Evolutionary conservation across 1,284 basidiomycete species (phyloP).

Genomic region (Jaminaea rosea): DNA sequence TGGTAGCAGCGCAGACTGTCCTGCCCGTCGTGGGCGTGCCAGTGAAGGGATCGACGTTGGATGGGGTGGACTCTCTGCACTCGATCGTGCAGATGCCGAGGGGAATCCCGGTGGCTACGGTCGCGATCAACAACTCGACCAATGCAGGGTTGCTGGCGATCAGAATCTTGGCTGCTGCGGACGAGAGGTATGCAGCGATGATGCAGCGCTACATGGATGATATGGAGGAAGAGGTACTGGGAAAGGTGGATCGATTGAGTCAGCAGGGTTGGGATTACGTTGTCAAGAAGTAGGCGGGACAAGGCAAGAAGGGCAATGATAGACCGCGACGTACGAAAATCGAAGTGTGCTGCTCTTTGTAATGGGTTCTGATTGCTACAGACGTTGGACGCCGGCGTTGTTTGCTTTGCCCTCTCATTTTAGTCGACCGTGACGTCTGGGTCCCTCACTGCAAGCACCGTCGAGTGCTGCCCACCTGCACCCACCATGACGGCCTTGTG

Average conservation of each 20-base stretch:
- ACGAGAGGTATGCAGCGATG: constrained; percentile 59
- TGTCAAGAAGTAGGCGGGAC: constrained; percentile 27
- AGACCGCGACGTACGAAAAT: no score
- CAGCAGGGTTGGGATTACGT: constrained; percentile 70
- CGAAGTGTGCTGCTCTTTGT: no score
- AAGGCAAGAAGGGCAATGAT: no score
- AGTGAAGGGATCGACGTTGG: constrained; percentile 84
- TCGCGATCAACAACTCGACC: constrained; percentile 90
- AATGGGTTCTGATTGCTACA: no score
- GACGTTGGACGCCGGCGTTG: no score
- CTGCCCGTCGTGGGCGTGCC: constrained; percentile 94
- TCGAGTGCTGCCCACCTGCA: constrained; percentile 52
- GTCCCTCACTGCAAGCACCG: constrained; percentile 45
- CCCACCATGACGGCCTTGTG: constrained; percentile 49
- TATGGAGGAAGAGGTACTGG: constrained; percentile 73
- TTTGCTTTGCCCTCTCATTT: no score
- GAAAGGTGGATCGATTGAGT: constrained; percentile 69
- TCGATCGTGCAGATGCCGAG: constrained; percentile 99
- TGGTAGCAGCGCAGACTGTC: constrained; percentile 89
- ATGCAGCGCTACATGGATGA: constrained; percentile 69
- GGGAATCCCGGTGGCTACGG: constrained; percentile 91
- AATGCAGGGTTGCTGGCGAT: constrained; percentile 89
- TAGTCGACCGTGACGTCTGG: no score
- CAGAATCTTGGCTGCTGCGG: constrained; percentile 67
- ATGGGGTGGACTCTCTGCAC: constrained; percentile 90